Percentiles rank a stretch among this genome's conserved stretches.
Evolutionary conservation across 768 basidiomycete species (phyloP).

Genomic region (Floccularia luteovirens): DNA sequence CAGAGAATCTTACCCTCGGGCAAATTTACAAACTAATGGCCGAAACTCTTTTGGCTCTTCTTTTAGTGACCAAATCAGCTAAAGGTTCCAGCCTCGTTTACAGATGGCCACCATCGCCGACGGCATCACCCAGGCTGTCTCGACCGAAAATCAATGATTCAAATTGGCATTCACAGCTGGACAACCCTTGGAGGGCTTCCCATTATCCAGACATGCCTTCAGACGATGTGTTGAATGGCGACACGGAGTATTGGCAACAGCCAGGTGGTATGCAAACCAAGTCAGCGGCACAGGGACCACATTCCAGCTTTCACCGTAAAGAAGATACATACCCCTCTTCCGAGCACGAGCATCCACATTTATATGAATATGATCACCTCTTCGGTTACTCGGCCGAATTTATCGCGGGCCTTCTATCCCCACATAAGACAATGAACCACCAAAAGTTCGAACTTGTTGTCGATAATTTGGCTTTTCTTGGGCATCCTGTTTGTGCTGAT

Average conservation of each 20-base stretch:
- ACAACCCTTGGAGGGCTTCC: constrained; percentile 71
- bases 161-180: constrained; percentile 42
- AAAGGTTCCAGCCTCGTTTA: constrained; percentile 75
- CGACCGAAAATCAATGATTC: constrained; percentile 52
- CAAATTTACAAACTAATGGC: constrained; percentile 37
- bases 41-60: constrained; percentile 70
- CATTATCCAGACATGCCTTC: constrained; percentile 27
- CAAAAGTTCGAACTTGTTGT: constrained; percentile 91
- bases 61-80: constrained; percentile 80
- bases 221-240: constrained; percentile 19
- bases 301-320: too few relatives aligned
- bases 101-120: constrained; percentile 77
- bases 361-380: constrained; percentile 56
- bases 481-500: constrained; percentile 87
- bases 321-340: constrained; percentile 41
- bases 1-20: too few relatives aligned
- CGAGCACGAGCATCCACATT: constrained; percentile 28
- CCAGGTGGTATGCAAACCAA: too few relatives aligned
- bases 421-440: constrained; percentile 76
- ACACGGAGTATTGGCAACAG: constrained; percentile 64
- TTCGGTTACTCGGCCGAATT: constrained; percentile 79
- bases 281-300: too few relatives aligned
- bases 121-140: constrained; percentile 56
- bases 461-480: constrained; percentile 88
- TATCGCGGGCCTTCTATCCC: constrained; percentile 75